A percentile compares a stretch with the other conserved stretches of the same genome.
These are phyloP conservation scores for Trichosporon ovoides DNA, from an alignment of 1,284 basidiomycete genomes.

Conservation along the genomic window DNA sequence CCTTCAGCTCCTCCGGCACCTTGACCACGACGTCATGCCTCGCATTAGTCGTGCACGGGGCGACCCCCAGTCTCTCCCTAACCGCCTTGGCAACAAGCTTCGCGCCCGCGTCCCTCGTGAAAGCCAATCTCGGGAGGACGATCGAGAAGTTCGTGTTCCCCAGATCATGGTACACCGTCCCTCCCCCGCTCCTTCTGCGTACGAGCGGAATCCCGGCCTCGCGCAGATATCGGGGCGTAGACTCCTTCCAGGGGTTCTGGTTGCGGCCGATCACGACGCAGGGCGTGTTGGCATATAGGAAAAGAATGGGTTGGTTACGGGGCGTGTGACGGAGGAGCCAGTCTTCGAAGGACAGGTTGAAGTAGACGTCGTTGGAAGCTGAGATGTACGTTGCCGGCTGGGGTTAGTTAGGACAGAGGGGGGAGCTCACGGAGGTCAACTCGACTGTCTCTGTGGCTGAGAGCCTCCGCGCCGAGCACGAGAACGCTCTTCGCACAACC, in stretches of 20 bases:
- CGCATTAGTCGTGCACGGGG: constrained; percentile 71
- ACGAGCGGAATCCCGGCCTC: constrained; percentile 67
- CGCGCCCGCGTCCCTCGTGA: constrained; percentile 75
- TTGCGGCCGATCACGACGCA: constrained; percentile 94
- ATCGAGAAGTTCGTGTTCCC: constrained; percentile 98
- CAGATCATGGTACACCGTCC: constrained; percentile 93
- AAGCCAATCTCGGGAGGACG: constrained; percentile 72
- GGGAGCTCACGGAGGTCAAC: no score
- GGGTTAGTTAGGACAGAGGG: background rate
- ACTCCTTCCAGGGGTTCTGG: constrained; percentile 96
- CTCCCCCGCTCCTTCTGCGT: constrained; percentile 84
- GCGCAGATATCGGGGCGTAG: constrained; percentile 62
- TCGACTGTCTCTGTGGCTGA: no score
- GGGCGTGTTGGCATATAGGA: constrained; percentile 82
- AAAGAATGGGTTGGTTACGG: constrained; percentile 63
- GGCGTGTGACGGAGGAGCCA: constrained; percentile 80
- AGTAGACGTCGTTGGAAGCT: constrained; percentile 75
- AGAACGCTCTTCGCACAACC: no score
- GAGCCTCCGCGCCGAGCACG: no score
- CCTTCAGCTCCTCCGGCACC: constrained; percentile 63
- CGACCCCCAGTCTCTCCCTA: constrained; percentile 59
- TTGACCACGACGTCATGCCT: constrained; percentile 83
- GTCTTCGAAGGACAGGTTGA: constrained; percentile 91
- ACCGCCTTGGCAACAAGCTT: constrained; percentile 74
- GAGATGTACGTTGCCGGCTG: constrained; percentile 67